These are phyloP conservation scores for Paramecium pentaurelia DNA, from an alignment of 73 alveolate species.

Conservation along the genomic window DNA sequence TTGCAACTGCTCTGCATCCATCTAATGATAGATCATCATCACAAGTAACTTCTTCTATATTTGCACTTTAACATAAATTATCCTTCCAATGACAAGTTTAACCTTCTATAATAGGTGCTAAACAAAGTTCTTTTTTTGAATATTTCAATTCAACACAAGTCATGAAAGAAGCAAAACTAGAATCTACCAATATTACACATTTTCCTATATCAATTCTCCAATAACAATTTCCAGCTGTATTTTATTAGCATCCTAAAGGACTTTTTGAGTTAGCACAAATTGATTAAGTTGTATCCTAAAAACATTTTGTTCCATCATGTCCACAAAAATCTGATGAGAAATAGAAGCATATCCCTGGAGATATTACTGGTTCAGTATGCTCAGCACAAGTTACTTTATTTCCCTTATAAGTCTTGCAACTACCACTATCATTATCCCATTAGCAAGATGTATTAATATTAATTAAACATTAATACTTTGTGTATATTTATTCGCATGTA, in stretches of 20 bases:
- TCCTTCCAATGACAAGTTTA: neutral
- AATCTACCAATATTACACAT: neutral
- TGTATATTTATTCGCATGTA: neutral
- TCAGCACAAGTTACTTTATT: neutral
- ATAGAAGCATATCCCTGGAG: constrained; percentile 7
- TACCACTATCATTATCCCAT: neutral
- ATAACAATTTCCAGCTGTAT: neutral
- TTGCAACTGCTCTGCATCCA: constrained; percentile 31
- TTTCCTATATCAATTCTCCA: neutral
- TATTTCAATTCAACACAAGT: constrained; percentile 13
- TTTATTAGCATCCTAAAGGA: neutral
- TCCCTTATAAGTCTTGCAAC: neutral
- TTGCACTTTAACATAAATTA: neutral
- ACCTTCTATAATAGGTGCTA: neutral
- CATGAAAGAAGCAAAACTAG: neutral
- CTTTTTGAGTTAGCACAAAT: neutral
- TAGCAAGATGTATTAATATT: neutral
- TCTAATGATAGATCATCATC: neutral
- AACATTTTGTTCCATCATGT: neutral
- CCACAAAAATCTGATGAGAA: neutral
- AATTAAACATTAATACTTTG: neutral
- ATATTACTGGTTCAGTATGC: neutral
- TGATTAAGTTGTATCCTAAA: neutral
- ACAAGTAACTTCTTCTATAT: neutral
- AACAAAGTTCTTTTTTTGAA: neutral